phyloP scores from a whole-genome alignment of 2,329 filamentous ascomycete genomes.

The Fusarium agapanthi region DNA sequence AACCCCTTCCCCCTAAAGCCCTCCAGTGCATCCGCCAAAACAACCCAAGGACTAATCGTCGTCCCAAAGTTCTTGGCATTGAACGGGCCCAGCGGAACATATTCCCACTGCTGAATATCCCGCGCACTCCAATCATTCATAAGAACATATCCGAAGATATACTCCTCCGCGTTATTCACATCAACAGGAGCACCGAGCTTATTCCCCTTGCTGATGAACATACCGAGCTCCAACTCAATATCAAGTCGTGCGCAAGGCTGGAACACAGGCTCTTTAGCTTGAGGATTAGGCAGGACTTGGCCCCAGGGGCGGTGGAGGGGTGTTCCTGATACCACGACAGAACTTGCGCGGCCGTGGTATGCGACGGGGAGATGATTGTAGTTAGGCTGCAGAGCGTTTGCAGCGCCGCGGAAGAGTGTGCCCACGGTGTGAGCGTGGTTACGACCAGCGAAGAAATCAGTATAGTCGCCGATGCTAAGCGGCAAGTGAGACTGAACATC shows the following conservation, averaged over 20 bases:
- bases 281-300: conserved; percentile 67
- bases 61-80: conserved; percentile 70
- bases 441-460: conserved; percentile 82
- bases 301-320: conserved; percentile 76
- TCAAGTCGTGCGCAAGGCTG: conserved; percentile 71
- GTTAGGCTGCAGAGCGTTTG: conserved; percentile 80
- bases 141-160: conserved; percentile 75
- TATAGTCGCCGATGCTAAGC: conserved; percentile 82
- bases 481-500: conserved; percentile 74
- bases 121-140: conserved; percentile 72
- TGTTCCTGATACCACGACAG: conserved; percentile 78
- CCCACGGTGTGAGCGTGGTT: conserved; percentile 79
- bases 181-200: conserved; percentile 70
- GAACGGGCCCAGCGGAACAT: conserved; percentile 68
- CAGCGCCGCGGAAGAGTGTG: conserved; percentile 75
- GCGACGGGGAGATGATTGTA: conserved; percentile 83
- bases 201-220: conserved; percentile 75
- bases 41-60: conserved; percentile 68
- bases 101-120: conserved; percentile 70
- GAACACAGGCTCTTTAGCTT: conserved; percentile 60
- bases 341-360: conserved; percentile 81
- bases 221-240: conserved; percentile 80
- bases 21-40: conserved; percentile 66
- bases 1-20: conserved; percentile 32
- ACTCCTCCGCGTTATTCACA: conserved; percentile 70